Evolutionary conservation across 257 asterid genomes (phyloP), one percentile per base, ranked within the genome.

Genomic region (Leonotis leonurus): DNA sequence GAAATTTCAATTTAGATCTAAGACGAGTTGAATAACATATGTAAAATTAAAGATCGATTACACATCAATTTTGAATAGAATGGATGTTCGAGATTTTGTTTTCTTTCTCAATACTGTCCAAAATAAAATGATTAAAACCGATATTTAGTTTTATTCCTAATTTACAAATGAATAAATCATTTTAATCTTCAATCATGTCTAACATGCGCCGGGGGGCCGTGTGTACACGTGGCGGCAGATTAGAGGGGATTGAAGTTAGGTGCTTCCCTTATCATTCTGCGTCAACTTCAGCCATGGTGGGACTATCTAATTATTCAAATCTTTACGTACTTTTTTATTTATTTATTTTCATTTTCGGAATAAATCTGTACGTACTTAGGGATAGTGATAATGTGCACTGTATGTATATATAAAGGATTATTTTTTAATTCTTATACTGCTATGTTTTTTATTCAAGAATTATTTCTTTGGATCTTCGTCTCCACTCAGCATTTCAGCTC

Each of bases 261-360:
- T 41, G 72, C 70, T 62, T 7, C 56, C 55, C 75, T 64, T 59
- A 49, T 58, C 69, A 49, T 32, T 62, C 46, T 73, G 70, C 64
- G 78, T 77, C 83, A 67, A 62, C 72, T 56, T 76, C 82, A 73
- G 52, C 66, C 48, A 73, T 16, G 67, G 71, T 79, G 73, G 78
- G n/a, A n/a, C 66, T 64, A 62, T 63, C 48, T 59, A 69, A 70
- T 69, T 45, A 65, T 65, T 65, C 26, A 59, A 64, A 68, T 57
- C 78, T 75, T 75, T 73, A 66, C 68, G 48, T n/a, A n/a, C n/a
- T n/a, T n/a, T n/a, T n/a, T 68, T 22, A 8, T 48, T 21, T 21
- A 1, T 45, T 17, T 44, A 7, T 17, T 18, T 18, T 45, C 8
- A 17, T 10, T 3, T 48, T 24, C 5, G 3, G 16, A 20, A 21